These are phyloP conservation scores for Solanum rostratum DNA, from an alignment of 257 asterid genomes.

Conservation along the genomic window DNA sequence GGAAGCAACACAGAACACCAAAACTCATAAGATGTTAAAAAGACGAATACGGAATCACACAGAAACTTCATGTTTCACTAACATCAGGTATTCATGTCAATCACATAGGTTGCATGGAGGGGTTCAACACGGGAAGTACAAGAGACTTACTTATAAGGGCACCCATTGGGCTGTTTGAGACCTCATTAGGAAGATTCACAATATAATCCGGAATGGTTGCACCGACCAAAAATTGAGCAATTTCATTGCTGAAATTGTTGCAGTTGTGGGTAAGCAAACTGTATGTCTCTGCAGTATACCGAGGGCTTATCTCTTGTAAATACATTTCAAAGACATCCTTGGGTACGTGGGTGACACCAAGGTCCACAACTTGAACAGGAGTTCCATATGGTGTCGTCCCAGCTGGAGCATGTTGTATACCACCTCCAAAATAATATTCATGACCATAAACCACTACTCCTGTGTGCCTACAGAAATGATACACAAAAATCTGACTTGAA, in stretches of 20 bases:
- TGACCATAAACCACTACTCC: conserved; percentile 82
- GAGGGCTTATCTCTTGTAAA: conserved; percentile 69
- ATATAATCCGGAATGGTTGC: not conserved
- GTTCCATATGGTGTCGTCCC: conserved; percentile 85
- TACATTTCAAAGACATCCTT: conserved; percentile 76
- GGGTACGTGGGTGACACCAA: conserved; percentile 83
- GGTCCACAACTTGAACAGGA: conserved; percentile 68
- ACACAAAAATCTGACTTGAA: not conserved
- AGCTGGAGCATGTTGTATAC: conserved; percentile 29
- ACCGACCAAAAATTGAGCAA: not conserved
- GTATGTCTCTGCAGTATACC: conserved; percentile 81
- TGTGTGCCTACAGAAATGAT: conserved; percentile 63
- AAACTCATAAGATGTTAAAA: not conserved
- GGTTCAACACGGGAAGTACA: not conserved
- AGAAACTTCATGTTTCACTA: not conserved
- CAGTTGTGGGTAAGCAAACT: conserved; percentile 79
- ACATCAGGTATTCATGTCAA: not conserved
- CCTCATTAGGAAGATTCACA: not conserved
- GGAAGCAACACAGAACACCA: not conserved
- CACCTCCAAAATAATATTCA: conserved; percentile 16
- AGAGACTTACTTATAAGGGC: conserved; percentile 23
- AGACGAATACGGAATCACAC: not conserved
- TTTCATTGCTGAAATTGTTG: conserved; percentile 91
- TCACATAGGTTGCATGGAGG: not conserved
- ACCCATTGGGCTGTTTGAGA: conserved; percentile 88